These are phyloP conservation scores for Harrya chromipes DNA, from an alignment of 768 basidiomycete genomes.

Conservation along the genomic window DNA sequence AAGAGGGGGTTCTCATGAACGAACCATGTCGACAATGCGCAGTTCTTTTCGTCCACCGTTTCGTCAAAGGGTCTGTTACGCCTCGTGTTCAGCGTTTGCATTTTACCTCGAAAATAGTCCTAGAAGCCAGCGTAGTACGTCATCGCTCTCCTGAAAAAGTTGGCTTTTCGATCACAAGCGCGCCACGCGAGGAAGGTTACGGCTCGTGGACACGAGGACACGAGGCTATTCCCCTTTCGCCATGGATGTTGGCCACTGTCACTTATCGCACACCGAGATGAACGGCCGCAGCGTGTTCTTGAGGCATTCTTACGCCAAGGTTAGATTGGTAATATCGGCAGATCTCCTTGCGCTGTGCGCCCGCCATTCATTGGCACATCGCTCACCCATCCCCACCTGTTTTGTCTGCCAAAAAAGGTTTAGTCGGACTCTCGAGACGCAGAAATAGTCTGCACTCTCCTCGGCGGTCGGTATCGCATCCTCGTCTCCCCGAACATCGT, in stretches of 20 bases:
- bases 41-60: slow-evolving; percentile 3
- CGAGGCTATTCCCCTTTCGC: slow-evolving; percentile 20
- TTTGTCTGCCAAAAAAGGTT: slow-evolving; percentile 23
- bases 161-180: slow-evolving; percentile 8
- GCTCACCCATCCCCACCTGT: slow-evolving; percentile 16
- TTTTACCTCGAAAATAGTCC: slow-evolving; percentile 26
- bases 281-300: slow-evolving; percentile 18
- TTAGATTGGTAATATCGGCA: slow-evolving; percentile 25
- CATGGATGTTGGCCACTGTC: slow-evolving; percentile 7
- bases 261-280: slow-evolving; percentile 10
- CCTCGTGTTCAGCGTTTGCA: slow-evolving; percentile 27
- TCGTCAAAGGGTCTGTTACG: slow-evolving; percentile 9
- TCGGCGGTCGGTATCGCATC: not conserved
- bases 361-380: slow-evolving; percentile 19
- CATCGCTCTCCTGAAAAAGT: slow-evolving; percentile 20
- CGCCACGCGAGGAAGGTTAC: slow-evolving; percentile 10
- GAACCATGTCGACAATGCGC: not conserved
- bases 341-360: slow-evolving; percentile 14
- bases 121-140: slow-evolving; percentile 29
- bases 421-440: slow-evolving; percentile 7
- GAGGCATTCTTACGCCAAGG: slow-evolving; percentile 9
- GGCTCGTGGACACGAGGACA: slow-evolving; percentile 18
- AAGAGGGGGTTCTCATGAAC: slow-evolving; percentile 9
- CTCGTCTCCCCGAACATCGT: slow-evolving; percentile 1
- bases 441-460: slow-evolving; percentile 23